Conservation (phyloP, 2,329 filamentous ascomycete species). For the Beauveria sp. region DNA sequence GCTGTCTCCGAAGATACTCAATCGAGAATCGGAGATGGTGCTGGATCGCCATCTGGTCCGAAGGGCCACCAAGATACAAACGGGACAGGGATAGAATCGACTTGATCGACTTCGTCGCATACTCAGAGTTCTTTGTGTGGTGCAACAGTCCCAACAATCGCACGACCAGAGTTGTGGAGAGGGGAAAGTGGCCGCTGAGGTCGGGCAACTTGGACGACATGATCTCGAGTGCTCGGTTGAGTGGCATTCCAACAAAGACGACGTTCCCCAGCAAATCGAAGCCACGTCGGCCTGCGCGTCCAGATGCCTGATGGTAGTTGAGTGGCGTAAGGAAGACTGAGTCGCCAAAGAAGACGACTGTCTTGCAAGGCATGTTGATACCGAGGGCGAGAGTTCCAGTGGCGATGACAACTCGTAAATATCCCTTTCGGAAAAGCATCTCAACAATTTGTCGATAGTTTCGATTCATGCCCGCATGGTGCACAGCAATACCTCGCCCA, state of each 20-base stretch:
- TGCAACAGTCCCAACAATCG: constrained; percentile 60
- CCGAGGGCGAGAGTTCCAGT: constrained; percentile 70
- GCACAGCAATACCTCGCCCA: constrained; percentile 62
- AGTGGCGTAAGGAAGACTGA: constrained; percentile 65
- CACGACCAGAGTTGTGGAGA: constrained; percentile 65
- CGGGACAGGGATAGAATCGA: constrained; percentile 62
- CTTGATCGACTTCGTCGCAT: constrained; percentile 54
- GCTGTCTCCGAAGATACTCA: constrained; percentile 65
- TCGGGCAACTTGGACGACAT: constrained; percentile 68
- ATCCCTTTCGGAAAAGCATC: constrained; percentile 67
- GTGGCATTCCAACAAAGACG: constrained; percentile 61
- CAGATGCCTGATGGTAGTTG: constrained; percentile 69
- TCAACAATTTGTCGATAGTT: constrained; percentile 68
- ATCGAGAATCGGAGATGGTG: constrained; percentile 77
- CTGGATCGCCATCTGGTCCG: constrained; percentile 59
- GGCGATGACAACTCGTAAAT: constrained; percentile 61
- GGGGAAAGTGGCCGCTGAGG: constrained; percentile 69
- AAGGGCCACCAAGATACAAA: constrained; percentile 62
- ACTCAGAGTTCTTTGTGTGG: constrained; percentile 55
- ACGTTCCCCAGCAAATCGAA: constrained; percentile 78
- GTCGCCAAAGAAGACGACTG: constrained; percentile 68
- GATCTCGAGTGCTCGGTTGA: constrained; percentile 56
- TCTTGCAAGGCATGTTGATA: constrained; percentile 81
- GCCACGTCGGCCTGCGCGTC: constrained; percentile 70
- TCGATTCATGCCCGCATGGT: constrained; percentile 74